Conservation (phyloP, 2,329 filamentous ascomycete genomes). For the Trichophaea hybrida region DNA sequence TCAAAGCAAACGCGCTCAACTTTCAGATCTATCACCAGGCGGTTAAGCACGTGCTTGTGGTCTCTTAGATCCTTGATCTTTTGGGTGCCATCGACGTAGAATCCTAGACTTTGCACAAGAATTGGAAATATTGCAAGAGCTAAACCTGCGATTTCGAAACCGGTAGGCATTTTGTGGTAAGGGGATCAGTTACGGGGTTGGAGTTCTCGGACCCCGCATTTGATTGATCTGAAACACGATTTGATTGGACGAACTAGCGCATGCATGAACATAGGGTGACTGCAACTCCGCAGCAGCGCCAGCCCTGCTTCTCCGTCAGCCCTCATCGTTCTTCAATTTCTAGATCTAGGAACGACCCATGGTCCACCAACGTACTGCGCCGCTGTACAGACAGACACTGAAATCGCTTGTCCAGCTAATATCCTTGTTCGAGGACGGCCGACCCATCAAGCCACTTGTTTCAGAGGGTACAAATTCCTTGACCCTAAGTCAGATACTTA, state of each 20-base stretch:
- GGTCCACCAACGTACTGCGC: background rate
- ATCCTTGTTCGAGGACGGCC: background rate
- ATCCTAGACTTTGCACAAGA: background rate
- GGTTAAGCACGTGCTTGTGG: background rate
- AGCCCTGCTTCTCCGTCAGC: background rate
- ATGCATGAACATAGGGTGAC: too few species aligned
- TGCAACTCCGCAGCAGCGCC: too few species aligned
- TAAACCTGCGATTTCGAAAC: conserved; percentile 3
- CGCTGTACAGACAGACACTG: background rate
- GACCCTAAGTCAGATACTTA: background rate
- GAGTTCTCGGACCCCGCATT: too few species aligned
- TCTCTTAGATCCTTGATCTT: background rate
- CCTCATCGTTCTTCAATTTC: background rate
- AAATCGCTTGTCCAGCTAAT: background rate
- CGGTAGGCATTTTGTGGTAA: background rate
- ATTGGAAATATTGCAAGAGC: conserved; percentile 4
- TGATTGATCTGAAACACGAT: too few species aligned
- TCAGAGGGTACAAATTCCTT: background rate
- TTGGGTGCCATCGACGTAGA: background rate
- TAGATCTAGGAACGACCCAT: too few species aligned
- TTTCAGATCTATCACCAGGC: background rate
- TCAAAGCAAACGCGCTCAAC: background rate
- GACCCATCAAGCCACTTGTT: conserved; percentile 2
- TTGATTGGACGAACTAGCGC: too few species aligned
- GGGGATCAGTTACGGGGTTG: too few species aligned